Evolutionary conservation across 2,329 filamentous ascomycete genomes (phyloP).

Genomic region (Cordyceps cateniannulata): DNA sequence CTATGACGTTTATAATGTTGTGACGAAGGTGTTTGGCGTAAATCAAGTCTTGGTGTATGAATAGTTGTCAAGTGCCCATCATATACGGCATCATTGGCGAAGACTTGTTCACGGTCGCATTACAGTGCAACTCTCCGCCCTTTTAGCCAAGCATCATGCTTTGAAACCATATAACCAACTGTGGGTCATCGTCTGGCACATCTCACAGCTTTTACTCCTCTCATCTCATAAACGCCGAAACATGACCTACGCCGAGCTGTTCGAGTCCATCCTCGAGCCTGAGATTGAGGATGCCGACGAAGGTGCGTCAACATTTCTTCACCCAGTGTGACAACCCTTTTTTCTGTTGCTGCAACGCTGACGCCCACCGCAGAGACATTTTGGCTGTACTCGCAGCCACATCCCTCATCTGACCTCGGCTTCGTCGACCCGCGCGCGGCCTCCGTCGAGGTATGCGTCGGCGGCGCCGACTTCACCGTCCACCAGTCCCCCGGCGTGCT

Average conservation of each 20-base stretch:
- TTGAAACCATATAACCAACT: too few species aligned
- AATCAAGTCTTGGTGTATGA: neutral
- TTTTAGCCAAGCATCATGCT: too few species aligned
- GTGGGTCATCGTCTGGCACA: neutral
- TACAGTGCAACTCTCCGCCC: neutral
- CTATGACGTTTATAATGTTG: neutral
- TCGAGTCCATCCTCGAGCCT: conserved; percentile 30
- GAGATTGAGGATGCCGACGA: conserved; percentile 45
- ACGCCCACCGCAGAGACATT: conserved; percentile 65
- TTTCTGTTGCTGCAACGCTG: neutral
- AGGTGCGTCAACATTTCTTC: conserved; percentile 24
- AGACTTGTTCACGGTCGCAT: neutral
- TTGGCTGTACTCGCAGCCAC: conserved; percentile 70
- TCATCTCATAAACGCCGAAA: neutral
- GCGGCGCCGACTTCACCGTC: conserved; percentile 64
- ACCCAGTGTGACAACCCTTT: neutral
- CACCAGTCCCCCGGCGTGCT: conserved; percentile 80
- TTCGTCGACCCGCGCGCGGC: conserved; percentile 70
- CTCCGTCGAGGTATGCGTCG: conserved; percentile 60
- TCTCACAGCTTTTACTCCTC: neutral
- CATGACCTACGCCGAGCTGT: conserved; percentile 5
- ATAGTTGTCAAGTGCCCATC: neutral
- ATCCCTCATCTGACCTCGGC: conserved; percentile 72
- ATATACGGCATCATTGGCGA: neutral
- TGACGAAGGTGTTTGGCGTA: neutral